Base-by-base conservation (phyloP, 1,284 basidiomycete species). In the Cerioporus squamosus region DNA sequence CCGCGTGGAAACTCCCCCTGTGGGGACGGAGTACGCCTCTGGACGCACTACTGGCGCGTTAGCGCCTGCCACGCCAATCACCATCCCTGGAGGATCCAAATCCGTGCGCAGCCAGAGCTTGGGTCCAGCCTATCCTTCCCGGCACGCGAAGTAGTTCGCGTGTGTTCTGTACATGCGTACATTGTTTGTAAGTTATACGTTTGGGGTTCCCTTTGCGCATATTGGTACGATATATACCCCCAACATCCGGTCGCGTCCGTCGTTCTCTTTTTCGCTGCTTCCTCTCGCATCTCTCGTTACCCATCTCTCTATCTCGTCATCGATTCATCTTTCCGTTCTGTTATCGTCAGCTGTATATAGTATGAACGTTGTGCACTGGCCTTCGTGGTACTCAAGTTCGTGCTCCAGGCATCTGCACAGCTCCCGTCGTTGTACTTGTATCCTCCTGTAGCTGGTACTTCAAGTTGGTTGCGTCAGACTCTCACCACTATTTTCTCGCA, bases 61-160 rank as follows among this genome's bases (percentile, higher is more conserved):
- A 2, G 39, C 57, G 6, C 49, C 62, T 6, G 59, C 62, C 40
- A 64, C 62, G 18, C 62, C 62, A 5, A 61, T 64, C 20, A 40
- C 62, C 18, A 60, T 64, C 24, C 59, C 59, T 2, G 62, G 62
- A 2, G 26, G 59, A 40, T 9, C 44, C 48, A 22, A 49, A 47
- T 14, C 22, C 12, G 33, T 45, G 50, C 50, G 62, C 5, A 64
- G 62, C 57, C 59, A 54, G 57, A 64, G 62, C 38, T 40, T 64
- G 20, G 62, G 57, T 8, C 55, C 58, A 14, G 14, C 33, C 33
- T 36, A 36, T 15, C 9, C 33, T 15, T 36, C 33, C 6, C 33
- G 33, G 24, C 53, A 29, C 15, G 52, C 45, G 31, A 48, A 57
- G 47, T 54, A 48, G 48, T 36, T 23, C 20, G 44, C 31, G 18